phyloP scores from a whole-genome alignment of 2,329 filamentous ascomycete species.

The Ambrosiella cleistominuta region DNA sequence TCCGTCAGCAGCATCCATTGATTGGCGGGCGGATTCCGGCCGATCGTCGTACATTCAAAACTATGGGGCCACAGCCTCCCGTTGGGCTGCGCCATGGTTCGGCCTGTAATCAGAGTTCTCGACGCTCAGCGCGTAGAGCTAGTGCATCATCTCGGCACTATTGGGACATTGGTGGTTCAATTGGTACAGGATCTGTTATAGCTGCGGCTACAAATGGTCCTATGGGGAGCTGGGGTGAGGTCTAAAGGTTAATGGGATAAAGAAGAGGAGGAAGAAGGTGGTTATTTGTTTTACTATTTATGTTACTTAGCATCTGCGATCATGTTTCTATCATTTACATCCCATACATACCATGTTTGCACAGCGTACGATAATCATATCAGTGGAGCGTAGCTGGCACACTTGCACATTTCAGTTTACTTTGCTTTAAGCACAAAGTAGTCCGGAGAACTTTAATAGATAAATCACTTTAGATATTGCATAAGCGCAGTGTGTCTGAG shows the following conservation, averaged over 20 bases:
- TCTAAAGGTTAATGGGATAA: conserved; percentile 23
- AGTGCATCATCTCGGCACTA: conserved; percentile 66
- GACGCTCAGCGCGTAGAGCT: conserved; percentile 49
- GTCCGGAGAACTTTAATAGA: no score
- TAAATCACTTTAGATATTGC: no score
- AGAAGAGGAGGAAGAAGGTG: background rate
- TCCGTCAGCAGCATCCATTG: conserved; percentile 77
- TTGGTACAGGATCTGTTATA: conserved; percentile 58
- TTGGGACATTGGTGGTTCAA: conserved; percentile 75
- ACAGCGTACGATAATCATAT: background rate
- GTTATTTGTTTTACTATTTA: background rate
- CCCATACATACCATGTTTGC: background rate
- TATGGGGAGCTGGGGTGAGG: conserved; percentile 66
- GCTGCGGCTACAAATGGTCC: conserved; percentile 33
- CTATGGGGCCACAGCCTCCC: conserved; percentile 31
- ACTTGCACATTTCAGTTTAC: background rate
- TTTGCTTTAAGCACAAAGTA: background rate
- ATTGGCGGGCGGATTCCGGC: conserved; percentile 41
- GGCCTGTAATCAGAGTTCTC: conserved; percentile 78
- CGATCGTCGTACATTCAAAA: conserved; percentile 41
- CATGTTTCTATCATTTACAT: background rate
- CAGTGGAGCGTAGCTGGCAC: background rate
- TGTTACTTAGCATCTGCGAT: background rate
- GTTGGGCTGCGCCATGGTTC: conserved; percentile 31
- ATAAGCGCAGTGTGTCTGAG: no score